Conservation (phyloP, 352 stramenopile genomes). For the Pythium monospermum region DNA sequence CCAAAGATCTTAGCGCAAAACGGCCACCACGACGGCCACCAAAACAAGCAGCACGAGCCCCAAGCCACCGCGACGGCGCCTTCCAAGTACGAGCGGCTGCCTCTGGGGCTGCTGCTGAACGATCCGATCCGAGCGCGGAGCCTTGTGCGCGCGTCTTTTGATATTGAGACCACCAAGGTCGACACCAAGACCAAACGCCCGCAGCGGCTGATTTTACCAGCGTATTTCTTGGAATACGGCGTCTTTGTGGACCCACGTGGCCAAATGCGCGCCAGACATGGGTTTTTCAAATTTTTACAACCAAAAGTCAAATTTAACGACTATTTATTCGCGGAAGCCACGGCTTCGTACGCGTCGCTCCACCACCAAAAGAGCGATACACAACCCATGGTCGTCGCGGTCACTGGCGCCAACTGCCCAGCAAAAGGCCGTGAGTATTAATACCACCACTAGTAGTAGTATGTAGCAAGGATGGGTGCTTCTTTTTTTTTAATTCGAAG, state of each 20-base stretch:
- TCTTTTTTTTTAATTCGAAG: too few species aligned
- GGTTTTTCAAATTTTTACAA: conserved; percentile 21
- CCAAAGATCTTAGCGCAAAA: conserved; percentile 7
- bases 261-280: conserved; percentile 10
- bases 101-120: conserved; percentile 18
- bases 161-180: conserved; percentile 13
- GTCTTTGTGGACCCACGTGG: conserved; percentile 14
- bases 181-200: background rate
- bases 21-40: background rate
- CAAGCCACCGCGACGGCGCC: background rate
- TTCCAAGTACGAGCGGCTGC: conserved; percentile 12
- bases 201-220: conserved; percentile 9
- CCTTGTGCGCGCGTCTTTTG: conserved; percentile 12
- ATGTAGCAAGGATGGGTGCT: too few species aligned
- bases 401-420: too few species aligned
- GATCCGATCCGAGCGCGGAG: conserved; percentile 19
- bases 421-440: too few species aligned
- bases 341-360: too few species aligned
- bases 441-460: too few species aligned
- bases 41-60: background rate
- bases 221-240: conserved; percentile 19
- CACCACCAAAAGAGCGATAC: too few species aligned
- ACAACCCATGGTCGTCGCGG: too few species aligned
- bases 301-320: conserved; percentile 7
- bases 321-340: too few species aligned